These are phyloP conservation scores for Solanum sejunctum DNA, from an alignment of 257 asterid genomes.

Conservation along the genomic window DNA sequence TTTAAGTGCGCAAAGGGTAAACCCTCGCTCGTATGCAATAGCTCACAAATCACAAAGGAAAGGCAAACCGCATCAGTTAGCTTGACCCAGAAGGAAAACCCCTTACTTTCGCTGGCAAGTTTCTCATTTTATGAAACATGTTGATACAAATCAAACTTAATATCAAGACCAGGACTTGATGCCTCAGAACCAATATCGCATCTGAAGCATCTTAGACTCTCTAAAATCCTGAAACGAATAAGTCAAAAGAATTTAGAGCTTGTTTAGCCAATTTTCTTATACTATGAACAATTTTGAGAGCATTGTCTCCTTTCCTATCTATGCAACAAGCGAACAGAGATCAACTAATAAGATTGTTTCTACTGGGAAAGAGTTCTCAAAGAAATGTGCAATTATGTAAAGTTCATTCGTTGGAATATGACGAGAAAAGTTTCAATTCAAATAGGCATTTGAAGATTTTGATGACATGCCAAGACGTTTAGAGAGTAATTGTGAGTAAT, in stretches of 20 bases:
- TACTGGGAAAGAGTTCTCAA: background rate
- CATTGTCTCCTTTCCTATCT: background rate
- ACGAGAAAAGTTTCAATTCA: no score
- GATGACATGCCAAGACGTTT: background rate
- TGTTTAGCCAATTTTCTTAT: background rate
- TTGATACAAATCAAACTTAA: background rate
- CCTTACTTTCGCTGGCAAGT: no score
- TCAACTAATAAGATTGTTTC: background rate
- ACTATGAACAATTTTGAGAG: background rate
- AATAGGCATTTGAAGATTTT: background rate
- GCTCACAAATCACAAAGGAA: no score
- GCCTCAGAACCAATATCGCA: background rate
- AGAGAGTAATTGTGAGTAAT: background rate
- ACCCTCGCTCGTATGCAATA: no score
- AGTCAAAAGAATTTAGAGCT: background rate
- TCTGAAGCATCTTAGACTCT: background rate
- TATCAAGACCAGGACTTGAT: background rate
- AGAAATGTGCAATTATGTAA: background rate
- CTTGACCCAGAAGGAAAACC: no score
- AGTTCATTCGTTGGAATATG: background rate
- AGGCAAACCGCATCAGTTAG: no score
- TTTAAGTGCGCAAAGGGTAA: no score
- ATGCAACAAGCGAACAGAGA: background rate
- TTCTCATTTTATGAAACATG: background rate
- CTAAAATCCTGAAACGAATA: background rate